Evolutionary conservation across 2,329 filamentous ascomycete genomes (phyloP).

Genomic region (Saccharata proteae): DNA sequence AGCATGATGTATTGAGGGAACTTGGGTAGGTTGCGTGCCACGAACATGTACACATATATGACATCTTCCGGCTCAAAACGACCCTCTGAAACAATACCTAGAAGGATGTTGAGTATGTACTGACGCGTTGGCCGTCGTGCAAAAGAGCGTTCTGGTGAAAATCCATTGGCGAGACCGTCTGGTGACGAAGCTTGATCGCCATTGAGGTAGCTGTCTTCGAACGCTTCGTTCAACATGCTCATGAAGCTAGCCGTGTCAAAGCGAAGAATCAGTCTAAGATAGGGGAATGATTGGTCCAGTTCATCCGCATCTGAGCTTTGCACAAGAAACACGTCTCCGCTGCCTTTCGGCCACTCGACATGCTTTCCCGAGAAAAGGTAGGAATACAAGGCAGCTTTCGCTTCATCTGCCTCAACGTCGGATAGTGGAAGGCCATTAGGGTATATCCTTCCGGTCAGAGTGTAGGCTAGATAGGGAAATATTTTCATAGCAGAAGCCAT

Average conservation of each 20-base stretch:
- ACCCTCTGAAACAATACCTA: conserved; percentile 73
- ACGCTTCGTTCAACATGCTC: conserved; percentile 92
- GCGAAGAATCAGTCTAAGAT: conserved; percentile 69
- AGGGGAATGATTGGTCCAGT: conserved; percentile 63
- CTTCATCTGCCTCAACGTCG: conserved; percentile 58
- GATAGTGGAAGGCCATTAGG: conserved; percentile 68
- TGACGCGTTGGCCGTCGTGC: conserved; percentile 59
- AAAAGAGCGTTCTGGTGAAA: conserved; percentile 14
- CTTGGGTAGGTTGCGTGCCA: conserved; percentile 89
- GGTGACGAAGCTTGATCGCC: conserved; percentile 54
- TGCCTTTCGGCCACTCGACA: conserved; percentile 60
- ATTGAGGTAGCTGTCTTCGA: conserved; percentile 89
- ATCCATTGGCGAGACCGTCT: conserved; percentile 32
- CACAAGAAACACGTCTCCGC: conserved; percentile 42
- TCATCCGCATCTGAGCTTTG: conserved; percentile 40
- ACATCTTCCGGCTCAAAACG: conserved; percentile 71
- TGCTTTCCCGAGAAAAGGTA: conserved; percentile 82
- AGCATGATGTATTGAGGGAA: conserved; percentile 92
- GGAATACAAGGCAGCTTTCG: conserved; percentile 83
- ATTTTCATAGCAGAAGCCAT: conserved; percentile 72
- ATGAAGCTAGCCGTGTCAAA: conserved; percentile 88
- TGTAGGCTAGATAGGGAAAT: conserved; percentile 89
- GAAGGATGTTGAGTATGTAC: conserved; percentile 79
- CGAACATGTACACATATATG: conserved; percentile 97
- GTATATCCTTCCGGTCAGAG: conserved; percentile 80